Evolutionary conservation across 163 green algal genomes (phyloP).

Genomic region (Scenedesmus sp.): DNA sequence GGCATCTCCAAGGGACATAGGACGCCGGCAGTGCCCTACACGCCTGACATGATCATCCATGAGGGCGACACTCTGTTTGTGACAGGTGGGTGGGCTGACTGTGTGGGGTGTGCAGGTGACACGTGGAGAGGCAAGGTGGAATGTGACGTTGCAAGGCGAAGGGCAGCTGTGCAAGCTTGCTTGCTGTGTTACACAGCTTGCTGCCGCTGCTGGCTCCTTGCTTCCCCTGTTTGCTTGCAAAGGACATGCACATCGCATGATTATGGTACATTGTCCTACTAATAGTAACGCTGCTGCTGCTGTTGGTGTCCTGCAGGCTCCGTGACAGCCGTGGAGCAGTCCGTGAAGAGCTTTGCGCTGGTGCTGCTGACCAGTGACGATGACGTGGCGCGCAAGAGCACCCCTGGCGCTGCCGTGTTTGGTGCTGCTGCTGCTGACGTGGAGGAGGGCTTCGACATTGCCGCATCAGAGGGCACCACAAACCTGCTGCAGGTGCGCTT

Average conservation of each 20-base stretch:
- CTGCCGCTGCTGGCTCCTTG: no score
- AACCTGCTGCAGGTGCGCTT: constrained; percentile 44
- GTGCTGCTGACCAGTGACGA: constrained; percentile 43
- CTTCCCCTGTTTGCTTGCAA: no score
- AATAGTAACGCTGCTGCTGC: not conserved
- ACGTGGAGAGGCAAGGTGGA: no score
- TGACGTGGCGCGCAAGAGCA: not conserved
- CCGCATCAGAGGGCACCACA: not conserved
- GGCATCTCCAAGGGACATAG: not conserved
- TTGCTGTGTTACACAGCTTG: no score
- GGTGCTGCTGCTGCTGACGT: constrained; percentile 9
- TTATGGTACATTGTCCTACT: no score
- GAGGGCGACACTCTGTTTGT: constrained; percentile 34
- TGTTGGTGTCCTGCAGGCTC: not conserved
- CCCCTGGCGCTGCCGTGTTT: not conserved
- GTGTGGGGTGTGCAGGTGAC: no score
- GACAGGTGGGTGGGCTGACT: constrained; percentile 1
- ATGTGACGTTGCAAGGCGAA: no score
- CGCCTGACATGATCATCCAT: not conserved
- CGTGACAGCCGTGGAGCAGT: constrained; percentile 25
- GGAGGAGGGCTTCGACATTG: constrained; percentile 47
- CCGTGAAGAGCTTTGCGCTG: not conserved
- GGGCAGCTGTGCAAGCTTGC: not conserved
- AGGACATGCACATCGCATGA: no score
- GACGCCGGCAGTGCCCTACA: constrained; percentile 10